Base-by-base conservation (phyloP, 148 eudicot genomes). In the Salicornia ramosissima region DNA sequence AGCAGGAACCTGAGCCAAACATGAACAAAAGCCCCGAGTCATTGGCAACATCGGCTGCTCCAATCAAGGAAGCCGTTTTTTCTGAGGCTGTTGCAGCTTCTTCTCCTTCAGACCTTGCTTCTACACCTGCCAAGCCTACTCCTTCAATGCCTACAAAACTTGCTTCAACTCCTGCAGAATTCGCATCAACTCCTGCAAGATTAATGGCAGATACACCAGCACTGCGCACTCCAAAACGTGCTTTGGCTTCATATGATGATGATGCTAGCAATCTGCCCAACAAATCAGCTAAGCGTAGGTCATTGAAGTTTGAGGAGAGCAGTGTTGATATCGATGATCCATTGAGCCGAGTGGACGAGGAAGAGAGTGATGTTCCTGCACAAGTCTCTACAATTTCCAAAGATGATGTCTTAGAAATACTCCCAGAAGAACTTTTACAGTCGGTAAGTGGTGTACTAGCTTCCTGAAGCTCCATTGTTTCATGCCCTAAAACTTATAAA, bases 161-260 rank as follows among this genome's bases (percentile, higher is more conserved):
- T 66, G 58, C 47, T 68, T 34, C 69, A 72, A 88, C 94, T 49
- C 91, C 94, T 46, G 81, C 72, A 30, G 78, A 78, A 39, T 45
- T 70, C 29, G 68, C 34, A 64, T 82, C 77, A 9, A 86, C 94
- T 25, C 87, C 94, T n/a, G 82, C 78, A 43, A 81, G 79, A 57
- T 69, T 79, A 56, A 84, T 83, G 88, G 81, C 79, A 69, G 73
- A 84, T 61, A 93, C 98, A 30, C 98, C 94, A 50, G 72, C 78
- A 11, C n/a, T 68, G 26, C 78, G 62, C 55, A 71, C 87, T 16
- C 82, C 84, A 25, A 88, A 88, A 67, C 83, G 96, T 64, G 47
- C 80, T 59, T 36, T 36, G 40, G 86, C 83, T 65, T 91, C 91
- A 39, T n/a, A n/a, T n/a, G 85, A 88, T 69, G 82, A 75, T 53